These are phyloP conservation scores for Cubamyces lactineus DNA, from an alignment of 768 basidiomycete genomes.

Conservation along the genomic window DNA sequence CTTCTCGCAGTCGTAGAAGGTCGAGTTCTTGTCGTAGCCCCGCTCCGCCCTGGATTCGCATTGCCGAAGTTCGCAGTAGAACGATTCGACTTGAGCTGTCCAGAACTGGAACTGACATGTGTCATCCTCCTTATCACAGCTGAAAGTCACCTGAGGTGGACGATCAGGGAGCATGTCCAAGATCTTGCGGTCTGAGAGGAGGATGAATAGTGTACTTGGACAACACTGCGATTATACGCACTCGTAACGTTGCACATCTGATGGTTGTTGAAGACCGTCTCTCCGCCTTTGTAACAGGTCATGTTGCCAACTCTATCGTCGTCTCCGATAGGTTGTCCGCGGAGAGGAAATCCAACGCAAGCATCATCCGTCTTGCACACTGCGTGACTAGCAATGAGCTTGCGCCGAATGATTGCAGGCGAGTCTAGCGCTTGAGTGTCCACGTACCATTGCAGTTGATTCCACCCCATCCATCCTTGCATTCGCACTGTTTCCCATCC, in stretches of 20 bases:
- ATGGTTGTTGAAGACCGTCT: conserved; percentile 93
- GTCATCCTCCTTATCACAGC: conserved; percentile 65
- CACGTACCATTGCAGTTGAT: conserved; percentile 94
- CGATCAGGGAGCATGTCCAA: conserved; percentile 90
- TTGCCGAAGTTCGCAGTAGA: conserved; percentile 85
- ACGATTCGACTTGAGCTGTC: conserved; percentile 93
- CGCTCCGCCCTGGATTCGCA: conserved; percentile 56
- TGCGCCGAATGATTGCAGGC: no score
- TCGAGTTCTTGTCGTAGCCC: conserved; percentile 70
- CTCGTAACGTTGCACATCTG: conserved; percentile 99
- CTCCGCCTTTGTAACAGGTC: conserved; percentile 93
- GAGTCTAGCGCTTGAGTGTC: no score
- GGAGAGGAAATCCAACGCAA: conserved; percentile 79
- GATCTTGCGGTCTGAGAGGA: conserved; percentile 83
- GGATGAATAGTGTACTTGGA: not conserved
- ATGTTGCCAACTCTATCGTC: conserved; percentile 59
- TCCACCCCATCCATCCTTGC: conserved; percentile 94
- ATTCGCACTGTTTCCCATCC: conserved; percentile 77
- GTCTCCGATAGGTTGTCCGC: conserved; percentile 42
- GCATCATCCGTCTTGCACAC: conserved; percentile 86
- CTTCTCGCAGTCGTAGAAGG: conserved; percentile 77
- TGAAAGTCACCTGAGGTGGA: conserved; percentile 95
- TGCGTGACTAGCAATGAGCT: conserved; percentile 35
- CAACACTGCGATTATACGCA: conserved; percentile 44
- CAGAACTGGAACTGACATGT: conserved; percentile 98